Evolutionary conservation across 179 eudicot species (phyloP).

Genomic region (Beta lomatogona): DNA sequence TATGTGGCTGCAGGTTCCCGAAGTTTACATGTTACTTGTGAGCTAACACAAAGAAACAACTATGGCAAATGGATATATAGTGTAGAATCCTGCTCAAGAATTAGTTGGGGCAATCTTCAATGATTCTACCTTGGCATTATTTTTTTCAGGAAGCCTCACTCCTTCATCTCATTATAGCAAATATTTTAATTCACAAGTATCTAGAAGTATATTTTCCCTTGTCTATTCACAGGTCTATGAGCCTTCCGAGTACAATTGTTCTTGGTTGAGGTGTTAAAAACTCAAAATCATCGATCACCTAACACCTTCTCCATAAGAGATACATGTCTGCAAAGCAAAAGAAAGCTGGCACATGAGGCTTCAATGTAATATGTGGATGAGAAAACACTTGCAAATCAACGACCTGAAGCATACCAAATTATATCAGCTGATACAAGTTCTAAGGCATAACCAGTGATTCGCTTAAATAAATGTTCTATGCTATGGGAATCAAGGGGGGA

Average conservation of each 20-base stretch:
- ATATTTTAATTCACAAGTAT: background rate
- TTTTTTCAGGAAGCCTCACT: background rate
- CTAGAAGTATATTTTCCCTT: background rate
- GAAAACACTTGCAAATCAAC: conserved; percentile 91
- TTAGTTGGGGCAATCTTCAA: background rate
- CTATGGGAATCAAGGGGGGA: no score
- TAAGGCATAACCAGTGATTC: background rate
- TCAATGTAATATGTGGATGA: conserved; percentile 77
- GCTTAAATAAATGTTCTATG: no score
- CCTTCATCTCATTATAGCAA: background rate
- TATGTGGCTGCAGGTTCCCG: conserved; percentile 71
- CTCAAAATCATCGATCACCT: background rate
- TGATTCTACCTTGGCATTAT: background rate
- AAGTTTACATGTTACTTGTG: conserved; percentile 14
- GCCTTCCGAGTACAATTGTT: background rate
- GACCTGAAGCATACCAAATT: conserved; percentile 45
- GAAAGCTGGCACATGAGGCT: conserved; percentile 95
- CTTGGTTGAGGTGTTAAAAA: background rate
- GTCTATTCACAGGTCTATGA: background rate
- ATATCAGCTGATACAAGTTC: background rate
- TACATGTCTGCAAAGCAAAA: conserved; percentile 96
- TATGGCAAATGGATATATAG: background rate
- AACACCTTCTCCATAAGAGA: conserved; percentile 96
- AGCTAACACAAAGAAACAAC: conserved; percentile 5
- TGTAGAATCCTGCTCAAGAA: background rate